These are phyloP conservation scores for Alternaria angustiovoidea DNA, from an alignment of 2,329 filamentous ascomycete species.

Conservation along the genomic window DNA sequence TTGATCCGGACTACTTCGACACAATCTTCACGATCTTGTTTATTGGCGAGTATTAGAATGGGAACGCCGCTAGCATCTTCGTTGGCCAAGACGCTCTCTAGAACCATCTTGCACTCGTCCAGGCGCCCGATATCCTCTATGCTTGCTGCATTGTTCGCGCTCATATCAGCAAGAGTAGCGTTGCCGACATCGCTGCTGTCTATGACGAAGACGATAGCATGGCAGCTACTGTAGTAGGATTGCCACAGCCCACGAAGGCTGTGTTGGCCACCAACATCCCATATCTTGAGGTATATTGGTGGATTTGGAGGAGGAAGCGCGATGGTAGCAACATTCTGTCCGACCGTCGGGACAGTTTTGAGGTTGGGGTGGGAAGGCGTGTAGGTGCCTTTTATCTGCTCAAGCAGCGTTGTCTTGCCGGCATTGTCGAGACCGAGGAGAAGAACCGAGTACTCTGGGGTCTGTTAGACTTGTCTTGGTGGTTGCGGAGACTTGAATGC, in stretches of 20 bases:
- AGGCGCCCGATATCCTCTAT: conserved; percentile 64
- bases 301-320: conserved; percentile 67
- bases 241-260: conserved; percentile 91
- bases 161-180: conserved; percentile 68
- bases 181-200: conserved; percentile 94
- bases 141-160: conserved; percentile 41
- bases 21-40: conserved; percentile 96
- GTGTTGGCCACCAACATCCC: conserved; percentile 96
- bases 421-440: conserved; percentile 97
- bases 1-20: conserved; percentile 98
- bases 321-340: conserved; percentile 94
- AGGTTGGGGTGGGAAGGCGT: conserved; percentile 71
- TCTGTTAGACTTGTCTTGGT: conserved; percentile 10
- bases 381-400: conserved; percentile 93
- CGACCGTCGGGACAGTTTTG: conserved; percentile 95
- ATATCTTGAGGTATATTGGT: conserved; percentile 97
- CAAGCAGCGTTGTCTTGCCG: conserved; percentile 97
- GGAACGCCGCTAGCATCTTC: conserved; percentile 91
- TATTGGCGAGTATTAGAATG: conserved; percentile 91
- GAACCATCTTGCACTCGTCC: conserved; percentile 86
- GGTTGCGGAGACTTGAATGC: neutral
- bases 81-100: conserved; percentile 89
- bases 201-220: conserved; percentile 97
- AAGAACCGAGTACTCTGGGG: conserved; percentile 90
- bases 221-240: conserved; percentile 90